These are phyloP conservation scores for Neopestalotiopsis rosae DNA, from an alignment of 2,329 filamentous ascomycete genomes.

Conservation along the genomic window DNA sequence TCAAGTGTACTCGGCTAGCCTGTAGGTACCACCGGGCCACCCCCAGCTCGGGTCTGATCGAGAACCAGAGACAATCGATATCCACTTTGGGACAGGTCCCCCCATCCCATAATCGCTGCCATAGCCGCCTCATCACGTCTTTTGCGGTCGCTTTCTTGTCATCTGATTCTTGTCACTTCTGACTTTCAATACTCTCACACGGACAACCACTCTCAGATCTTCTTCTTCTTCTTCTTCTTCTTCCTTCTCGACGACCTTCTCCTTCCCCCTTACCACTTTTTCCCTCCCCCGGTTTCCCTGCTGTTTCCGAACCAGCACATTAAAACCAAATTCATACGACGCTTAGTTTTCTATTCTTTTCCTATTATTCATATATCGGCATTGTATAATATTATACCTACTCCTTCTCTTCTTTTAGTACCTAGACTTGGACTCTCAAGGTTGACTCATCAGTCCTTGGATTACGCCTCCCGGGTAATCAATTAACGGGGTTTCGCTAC, in stretches of 20 bases:
- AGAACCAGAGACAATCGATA: conserved; percentile 3
- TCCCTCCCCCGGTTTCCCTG: not conserved
- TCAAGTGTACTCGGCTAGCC: not conserved
- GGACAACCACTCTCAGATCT: not conserved
- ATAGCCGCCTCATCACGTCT: conserved; percentile 16
- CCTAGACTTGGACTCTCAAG: not conserved
- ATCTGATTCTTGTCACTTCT: conserved; percentile 17
- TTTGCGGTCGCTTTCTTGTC: conserved; percentile 9
- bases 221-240: not conserved
- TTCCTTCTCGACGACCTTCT: not conserved
- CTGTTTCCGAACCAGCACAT: not conserved
- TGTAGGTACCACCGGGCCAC: not conserved
- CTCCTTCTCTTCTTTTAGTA: not conserved
- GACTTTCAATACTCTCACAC: not conserved
- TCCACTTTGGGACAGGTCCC: conserved; percentile 15
- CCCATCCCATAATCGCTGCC: not conserved
- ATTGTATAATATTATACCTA: not conserved
- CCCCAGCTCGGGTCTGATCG: not conserved
- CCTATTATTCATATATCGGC: not conserved
- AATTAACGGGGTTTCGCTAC: conserved; percentile 15
- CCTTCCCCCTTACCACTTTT: not conserved
- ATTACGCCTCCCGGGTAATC: not conserved
- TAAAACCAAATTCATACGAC: too few species aligned
- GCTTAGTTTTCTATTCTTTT: not conserved
- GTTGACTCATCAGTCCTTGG: not conserved